These are phyloP conservation scores for Trichosporon faecale DNA, from an alignment of 1,284 basidiomycete species.

Conservation along the genomic window DNA sequence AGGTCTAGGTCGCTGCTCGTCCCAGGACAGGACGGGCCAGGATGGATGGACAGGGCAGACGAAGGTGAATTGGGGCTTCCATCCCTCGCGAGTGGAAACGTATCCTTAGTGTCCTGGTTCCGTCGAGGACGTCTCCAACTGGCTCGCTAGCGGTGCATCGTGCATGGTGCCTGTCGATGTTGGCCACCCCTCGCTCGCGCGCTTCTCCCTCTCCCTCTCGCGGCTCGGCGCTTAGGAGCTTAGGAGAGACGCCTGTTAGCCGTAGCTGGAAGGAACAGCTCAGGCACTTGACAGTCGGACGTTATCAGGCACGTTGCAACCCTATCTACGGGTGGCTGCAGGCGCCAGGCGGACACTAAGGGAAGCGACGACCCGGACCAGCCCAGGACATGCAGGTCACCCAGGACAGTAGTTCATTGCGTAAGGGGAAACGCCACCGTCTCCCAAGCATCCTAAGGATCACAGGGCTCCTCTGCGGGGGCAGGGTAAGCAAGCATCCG, in stretches of 20 bases:
- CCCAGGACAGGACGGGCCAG: too few species aligned
- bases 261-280: background rate
- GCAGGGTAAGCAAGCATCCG: background rate
- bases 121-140: background rate
- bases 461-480: too few species aligned
- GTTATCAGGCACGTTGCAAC: background rate
- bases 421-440: background rate
- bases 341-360: background rate
- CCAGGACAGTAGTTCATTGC: background rate
- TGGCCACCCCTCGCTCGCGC: too few species aligned
- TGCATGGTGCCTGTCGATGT: background rate
- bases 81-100: background rate
- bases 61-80: background rate
- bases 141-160: background rate
- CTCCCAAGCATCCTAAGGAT: background rate
- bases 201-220: too few species aligned
- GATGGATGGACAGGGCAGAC: background rate
- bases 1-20: background rate
- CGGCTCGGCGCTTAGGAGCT: background rate
- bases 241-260: background rate
- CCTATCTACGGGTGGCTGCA: background rate
- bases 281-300: background rate
- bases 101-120: background rate
- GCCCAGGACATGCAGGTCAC: background rate
- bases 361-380: background rate